Base-by-base conservation (phyloP, 345 rosid genomes). In the Lepidium aucheri region DNA sequence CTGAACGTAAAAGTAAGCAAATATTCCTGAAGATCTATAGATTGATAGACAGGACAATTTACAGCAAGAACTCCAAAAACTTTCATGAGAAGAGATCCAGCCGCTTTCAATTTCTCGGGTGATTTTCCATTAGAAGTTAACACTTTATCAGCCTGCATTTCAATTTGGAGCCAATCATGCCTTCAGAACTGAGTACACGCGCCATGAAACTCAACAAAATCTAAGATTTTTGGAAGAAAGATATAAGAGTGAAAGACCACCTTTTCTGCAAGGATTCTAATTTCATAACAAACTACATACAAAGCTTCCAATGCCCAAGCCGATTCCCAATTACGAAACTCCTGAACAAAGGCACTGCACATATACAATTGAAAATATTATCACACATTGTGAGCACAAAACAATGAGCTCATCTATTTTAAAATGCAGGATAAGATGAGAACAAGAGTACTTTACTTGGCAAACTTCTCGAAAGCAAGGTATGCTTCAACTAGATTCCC, bases 281-380 rank as follows among this genome's bases (percentile, higher is more conserved):
- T 81, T 78, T 94, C 97, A 68, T 90, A 94, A 67, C 88, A 91
- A 78, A 94, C 74, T 8, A 80, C 91, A 80, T 85, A 88, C 35
- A 94, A 58, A 24, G 99, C 83, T 75, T 88, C 91, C 78, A 94
- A 75, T 9, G 99, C 99, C 97, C 96, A 91, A 2, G 96, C 84
- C 0, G 97, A 91, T 64, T 94, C 97, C 97, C 99, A 94, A 74
- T 88, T 94, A 72, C 99, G 83, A 75, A 94, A 94, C 86, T 94
- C 99, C 84, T 91, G 99, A 74, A 87, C 68, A 61, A 94, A 91
- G 52, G 96, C 95, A 63, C 97, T 91, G 80, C 72, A 58, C 38
- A 67, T 38, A 60, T 22, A 63, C 34, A 68, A 55, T 38, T 41
- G 47, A 54, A 36, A n/a, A 35, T 0, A 52, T 22, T 7, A 73